Evolutionary conservation across 805 yeast species (phyloP), one percentile per base, ranked within the genome.

Genomic region (Cyberlindnera sargentensis): DNA sequence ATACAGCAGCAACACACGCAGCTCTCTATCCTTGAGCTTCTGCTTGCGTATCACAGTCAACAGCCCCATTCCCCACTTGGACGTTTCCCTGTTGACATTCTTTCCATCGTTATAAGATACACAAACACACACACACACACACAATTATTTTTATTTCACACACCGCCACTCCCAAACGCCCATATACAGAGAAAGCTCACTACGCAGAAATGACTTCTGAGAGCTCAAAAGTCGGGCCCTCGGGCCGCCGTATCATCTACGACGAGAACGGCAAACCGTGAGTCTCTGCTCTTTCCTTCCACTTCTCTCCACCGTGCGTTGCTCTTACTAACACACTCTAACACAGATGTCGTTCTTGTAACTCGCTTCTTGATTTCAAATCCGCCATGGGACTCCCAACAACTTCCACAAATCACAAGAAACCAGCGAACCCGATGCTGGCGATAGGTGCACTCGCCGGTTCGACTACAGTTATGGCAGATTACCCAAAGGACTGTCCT

Each of bases 181-280:
- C 20, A 15, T 15, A 15, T 15, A 15, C 20, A 15, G 20, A 15
- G 2, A 31, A n/a, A 31, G 11, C 6, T 5, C n/a, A 31, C 7
- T 31, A n/a, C 15, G 5, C 3, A 2, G 15, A 37, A 30, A 37
- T 37, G 40, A 10, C 30, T 28, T 26, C 37, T 3, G 35, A 27
- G 31, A 58, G 50, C 50, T 80, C 83, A 0, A 70, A 53, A 9
- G 52, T 70, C 39, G 87, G 87, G 0, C 67, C 75, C 3, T 59
- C 74, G 24, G 95, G 95, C 0, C 70, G 82, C 38, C 78, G 76
- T 52, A 82, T 88, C 46, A 64, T 87, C 24, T 78, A 85, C 45
- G 96, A 86, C 57, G 81, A 86, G 59, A 83, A 91, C 63, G 98
- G 98, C 1, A 90, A 87, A 63, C 97, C 97, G 89, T 85, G 70